Evolutionary conservation across 164 flowering plant genomes (phyloP), one percentile per base, ranked within the genome.

Genomic region (Magnolia sinica): DNA sequence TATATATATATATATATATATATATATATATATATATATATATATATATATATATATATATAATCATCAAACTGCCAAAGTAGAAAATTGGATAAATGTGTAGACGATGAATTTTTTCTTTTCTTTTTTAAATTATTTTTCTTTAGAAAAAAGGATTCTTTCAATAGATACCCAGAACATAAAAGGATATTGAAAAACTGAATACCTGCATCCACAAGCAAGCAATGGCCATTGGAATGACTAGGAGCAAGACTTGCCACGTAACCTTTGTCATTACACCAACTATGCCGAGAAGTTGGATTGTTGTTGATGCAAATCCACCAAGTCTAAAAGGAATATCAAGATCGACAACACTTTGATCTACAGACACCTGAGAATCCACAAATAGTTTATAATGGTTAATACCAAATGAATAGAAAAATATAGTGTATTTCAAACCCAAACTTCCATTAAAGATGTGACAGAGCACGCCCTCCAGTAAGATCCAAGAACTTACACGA

Each of bases 181-280:
- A 20, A 8, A 65, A 27, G 50, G 71, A 31, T 10, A 68, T 18
- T 14, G 50, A 68, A 24, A 8, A 29, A 70, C 49, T 70, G 5
- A 73, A 82, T 77, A 96, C 99, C 99, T 96, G 99, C 99, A 96
- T 94, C 99, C 98, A 96, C 86, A 94, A 86, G 86, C 99, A 96
- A 74, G 92, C 91, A 81, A 91, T 85, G 49, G 99, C 96, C 98
- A 96, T 92, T 71, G 99, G 99, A 70, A 96, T 64, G 72, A 96
- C 92, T 73, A 94, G 96, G 77, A 96, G 93, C 86, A 96, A 81
- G 74, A 96, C 87, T 91, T 96, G 96, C 99, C 99, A 96, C 49
- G 99, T 94, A 74, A 92, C 99, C 82, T 82, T 81, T 51, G 95
- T 84, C 99, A 96, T 96, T 19, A 96, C 99, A 79, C 96, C 98